These are phyloP conservation scores for Lepidopterella palustris DNA, from an alignment of 495 filamentous ascomycete species.

Conservation along the genomic window DNA sequence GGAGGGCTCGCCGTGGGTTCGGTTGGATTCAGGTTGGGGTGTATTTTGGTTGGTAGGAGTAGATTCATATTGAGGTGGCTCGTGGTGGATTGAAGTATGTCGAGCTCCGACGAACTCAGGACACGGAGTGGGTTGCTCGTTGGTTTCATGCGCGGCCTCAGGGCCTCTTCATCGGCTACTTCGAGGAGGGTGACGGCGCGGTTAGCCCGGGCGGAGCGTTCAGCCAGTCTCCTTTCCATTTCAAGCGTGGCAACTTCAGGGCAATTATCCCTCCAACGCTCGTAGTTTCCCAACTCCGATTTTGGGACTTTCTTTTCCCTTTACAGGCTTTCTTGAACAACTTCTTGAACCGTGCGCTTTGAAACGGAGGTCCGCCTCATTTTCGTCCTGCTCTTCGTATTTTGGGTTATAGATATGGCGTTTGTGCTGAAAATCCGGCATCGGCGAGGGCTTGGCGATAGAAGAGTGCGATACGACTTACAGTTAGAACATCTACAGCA, in stretches of 20 bases:
- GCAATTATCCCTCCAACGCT: background rate
- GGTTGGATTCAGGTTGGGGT: background rate
- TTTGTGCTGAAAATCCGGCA: background rate
- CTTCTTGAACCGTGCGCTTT: no score
- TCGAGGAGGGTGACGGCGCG: background rate
- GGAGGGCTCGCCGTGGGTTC: background rate
- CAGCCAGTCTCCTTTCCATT: background rate
- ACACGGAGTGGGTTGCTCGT: background rate
- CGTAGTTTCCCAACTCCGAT: background rate
- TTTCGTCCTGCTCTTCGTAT: background rate
- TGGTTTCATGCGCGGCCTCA: background rate
- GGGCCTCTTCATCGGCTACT: background rate
- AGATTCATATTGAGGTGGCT: no score
- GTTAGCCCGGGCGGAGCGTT: conserved; percentile 5
- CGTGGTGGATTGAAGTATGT: no score
- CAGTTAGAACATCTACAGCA: background rate
- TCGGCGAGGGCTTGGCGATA: background rate
- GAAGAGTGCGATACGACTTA: background rate
- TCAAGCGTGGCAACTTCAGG: background rate
- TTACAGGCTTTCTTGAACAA: no score
- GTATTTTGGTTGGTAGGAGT: background rate
- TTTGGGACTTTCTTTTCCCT: no score
- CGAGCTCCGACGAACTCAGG: no score
- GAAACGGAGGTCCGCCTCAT: background rate
- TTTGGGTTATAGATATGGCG: background rate